These are phyloP conservation scores for Vigna angularis DNA, from an alignment of 306 rosid genomes.

Conservation along the genomic window DNA sequence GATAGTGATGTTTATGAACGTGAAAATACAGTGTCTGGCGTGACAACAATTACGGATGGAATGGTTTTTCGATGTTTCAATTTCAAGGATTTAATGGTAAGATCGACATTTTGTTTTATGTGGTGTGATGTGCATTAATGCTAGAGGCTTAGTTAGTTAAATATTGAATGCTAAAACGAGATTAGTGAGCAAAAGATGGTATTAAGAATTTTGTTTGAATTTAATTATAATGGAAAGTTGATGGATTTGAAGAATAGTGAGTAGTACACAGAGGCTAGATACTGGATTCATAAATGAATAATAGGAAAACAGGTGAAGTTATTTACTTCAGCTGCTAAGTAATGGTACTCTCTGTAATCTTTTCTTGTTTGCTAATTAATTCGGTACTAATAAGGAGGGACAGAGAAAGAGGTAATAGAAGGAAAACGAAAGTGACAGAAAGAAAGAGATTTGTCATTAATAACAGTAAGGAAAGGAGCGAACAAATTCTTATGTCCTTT, in stretches of 20 bases:
- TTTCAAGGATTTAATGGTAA: constrained; percentile 35
- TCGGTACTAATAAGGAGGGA: not conserved
- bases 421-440: constrained; percentile 40
- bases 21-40: not conserved
- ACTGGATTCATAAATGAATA: constrained; percentile 33
- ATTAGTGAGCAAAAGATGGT: not conserved
- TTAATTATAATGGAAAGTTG: constrained; percentile 7
- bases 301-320: not conserved
- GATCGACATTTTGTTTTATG: constrained; percentile 34
- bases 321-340: not conserved
- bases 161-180: not conserved
- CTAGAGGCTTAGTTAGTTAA: not conserved
- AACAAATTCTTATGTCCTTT: constrained; percentile 30
- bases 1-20: constrained; percentile 45
- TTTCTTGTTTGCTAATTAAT: constrained; percentile 15
- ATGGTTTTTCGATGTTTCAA: constrained; percentile 36
- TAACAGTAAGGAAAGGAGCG: constrained; percentile 27
- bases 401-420: not conserved
- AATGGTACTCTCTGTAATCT: not conserved
- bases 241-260: constrained; percentile 5
- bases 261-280: not conserved
- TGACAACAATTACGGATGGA: constrained; percentile 5
- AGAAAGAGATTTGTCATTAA: constrained; percentile 44
- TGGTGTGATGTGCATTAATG: not conserved
- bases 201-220: not conserved